These are phyloP conservation scores for Globisporangium alternatum DNA, from an alignment of 352 stramenopile genomes.

Conservation along the genomic window DNA sequence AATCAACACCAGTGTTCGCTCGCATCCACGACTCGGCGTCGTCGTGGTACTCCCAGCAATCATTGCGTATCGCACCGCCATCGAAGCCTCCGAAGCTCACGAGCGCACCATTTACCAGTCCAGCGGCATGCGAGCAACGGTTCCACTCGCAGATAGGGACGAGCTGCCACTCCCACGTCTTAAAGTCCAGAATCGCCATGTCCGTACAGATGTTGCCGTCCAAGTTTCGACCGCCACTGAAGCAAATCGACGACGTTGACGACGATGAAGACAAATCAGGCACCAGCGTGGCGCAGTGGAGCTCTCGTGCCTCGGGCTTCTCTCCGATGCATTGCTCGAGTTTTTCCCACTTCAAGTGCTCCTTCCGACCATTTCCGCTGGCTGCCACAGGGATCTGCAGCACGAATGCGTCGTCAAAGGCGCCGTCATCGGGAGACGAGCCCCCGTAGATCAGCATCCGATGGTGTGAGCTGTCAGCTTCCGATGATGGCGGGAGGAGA, in stretches of 20 bases:
- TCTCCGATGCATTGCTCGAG: slow-evolving; percentile 20
- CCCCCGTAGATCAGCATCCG: slow-evolving; percentile 58
- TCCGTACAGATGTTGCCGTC: slow-evolving; percentile 57
- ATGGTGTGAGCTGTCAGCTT: neutral
- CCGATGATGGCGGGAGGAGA: slow-evolving; percentile 17
- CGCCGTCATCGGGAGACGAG: slow-evolving; percentile 50
- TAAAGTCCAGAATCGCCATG: slow-evolving; percentile 42
- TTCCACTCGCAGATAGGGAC: slow-evolving; percentile 56
- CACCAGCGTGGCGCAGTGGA: slow-evolving; percentile 36
- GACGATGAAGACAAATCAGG: neutral
- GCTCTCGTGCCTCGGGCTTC: slow-evolving; percentile 41
- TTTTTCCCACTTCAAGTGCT: slow-evolving; percentile 32
- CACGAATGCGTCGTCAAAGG: slow-evolving; percentile 55
- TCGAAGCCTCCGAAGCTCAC: slow-evolving; percentile 60
- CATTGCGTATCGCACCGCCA: slow-evolving; percentile 36
- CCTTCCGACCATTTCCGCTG: neutral
- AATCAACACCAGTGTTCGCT: neutral
- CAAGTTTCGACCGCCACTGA: slow-evolving; percentile 45
- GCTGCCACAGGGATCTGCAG: slow-evolving; percentile 29
- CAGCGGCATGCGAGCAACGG: slow-evolving; percentile 43
- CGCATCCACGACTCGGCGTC: slow-evolving; percentile 42
- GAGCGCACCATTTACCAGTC: slow-evolving; percentile 23
- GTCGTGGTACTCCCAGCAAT: slow-evolving; percentile 50
- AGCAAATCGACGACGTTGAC: slow-evolving; percentile 25
- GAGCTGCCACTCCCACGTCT: slow-evolving; percentile 46